A percentile compares a stretch with the other conserved stretches of the same genome.
Conservation (phyloP, 176 grass and related monocot species). For the Chloris gayana region DNA sequence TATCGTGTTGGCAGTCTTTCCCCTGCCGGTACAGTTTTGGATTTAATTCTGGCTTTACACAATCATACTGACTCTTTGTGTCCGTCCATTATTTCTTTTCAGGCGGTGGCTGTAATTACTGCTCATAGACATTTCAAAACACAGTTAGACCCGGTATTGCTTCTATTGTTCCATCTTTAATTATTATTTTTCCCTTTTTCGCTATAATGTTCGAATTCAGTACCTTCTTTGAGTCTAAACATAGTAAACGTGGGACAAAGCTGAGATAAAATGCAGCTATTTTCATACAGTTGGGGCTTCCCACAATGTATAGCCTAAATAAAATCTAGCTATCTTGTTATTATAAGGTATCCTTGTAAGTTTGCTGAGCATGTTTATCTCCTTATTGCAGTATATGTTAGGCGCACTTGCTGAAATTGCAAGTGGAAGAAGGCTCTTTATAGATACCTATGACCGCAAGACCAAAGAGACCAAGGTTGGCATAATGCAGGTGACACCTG, state of each 20-base stretch:
- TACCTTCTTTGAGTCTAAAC: not conserved
- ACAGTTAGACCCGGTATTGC: constrained; percentile 73
- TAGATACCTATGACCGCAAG: constrained; percentile 72
- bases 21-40: too few relatives aligned
- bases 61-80: constrained; percentile 13
- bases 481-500: constrained; percentile 83
- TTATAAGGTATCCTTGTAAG: not conserved
- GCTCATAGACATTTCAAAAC: constrained; percentile 85
- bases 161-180: constrained; percentile 42
- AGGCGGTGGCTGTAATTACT: constrained; percentile 78
- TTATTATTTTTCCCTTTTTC: constrained; percentile 1
- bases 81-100: constrained; percentile 33
- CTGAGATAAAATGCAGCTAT: constrained; percentile 9
- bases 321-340: not conserved
- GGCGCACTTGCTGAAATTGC: constrained; percentile 80
- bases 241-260: constrained; percentile 12
- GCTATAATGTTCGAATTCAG: not conserved
- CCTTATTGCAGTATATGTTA: constrained; percentile 78
- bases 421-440: constrained; percentile 74
- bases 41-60: not conserved
- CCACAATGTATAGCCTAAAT: not conserved
- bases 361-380: constrained; percentile 27
- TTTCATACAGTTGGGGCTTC: not conserved
- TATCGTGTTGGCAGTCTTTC: too few relatives aligned
- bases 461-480: constrained; percentile 77